Evolutionary conservation across 2,329 filamentous ascomycete genomes (phyloP), one percentile per base, ranked within the genome.

Genomic region (Alternaria sp.): DNA sequence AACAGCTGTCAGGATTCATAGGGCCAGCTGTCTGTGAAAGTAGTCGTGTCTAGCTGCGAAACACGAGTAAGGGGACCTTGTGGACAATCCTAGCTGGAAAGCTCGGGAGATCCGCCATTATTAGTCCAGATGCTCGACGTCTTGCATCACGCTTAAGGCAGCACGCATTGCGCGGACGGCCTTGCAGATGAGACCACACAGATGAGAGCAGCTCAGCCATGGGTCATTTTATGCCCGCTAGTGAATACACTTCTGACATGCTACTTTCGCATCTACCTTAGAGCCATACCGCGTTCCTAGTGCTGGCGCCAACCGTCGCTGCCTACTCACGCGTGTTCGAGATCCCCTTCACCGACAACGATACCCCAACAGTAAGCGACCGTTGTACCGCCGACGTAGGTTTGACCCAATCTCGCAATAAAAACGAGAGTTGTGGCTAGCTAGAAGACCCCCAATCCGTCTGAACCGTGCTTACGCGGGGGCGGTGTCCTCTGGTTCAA

Each of bases 71-170:
- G 28, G 39, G 46, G 52, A 57, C 48, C 26, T 42, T 47, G 55
- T 57, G 51, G 55, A 53, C 49, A 41, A 36, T 43, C n/a, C 59
- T 49, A 58, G 20, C 39, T 42, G 20, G 9, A 42, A 49, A 22
- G 16, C 46, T 54, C 63, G 65, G 66, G 42, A 59, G 44, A 62
- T 72, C 70, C 70, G 71, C 54, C 60, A 69, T 68, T 64, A 64
- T 73, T 73, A 63, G 71, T 75, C 73, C 70, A 70, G 62, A 43
- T 47, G 51, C 48, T 56, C 51, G 53, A 61, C 64, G 61, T 51
- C 64, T 42, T 36, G 43, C 26, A 64, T 63, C 59, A 67, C 57
- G 65, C 66, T 55, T 55, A 63, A 63, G 63, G 64, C 62, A 68
- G 54, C 67, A 65, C 54, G 63, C 63, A 63, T 70, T 57, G 56